phyloP scores from a whole-genome alignment of 345 rosid species.

The Brassica carinata region DNA sequence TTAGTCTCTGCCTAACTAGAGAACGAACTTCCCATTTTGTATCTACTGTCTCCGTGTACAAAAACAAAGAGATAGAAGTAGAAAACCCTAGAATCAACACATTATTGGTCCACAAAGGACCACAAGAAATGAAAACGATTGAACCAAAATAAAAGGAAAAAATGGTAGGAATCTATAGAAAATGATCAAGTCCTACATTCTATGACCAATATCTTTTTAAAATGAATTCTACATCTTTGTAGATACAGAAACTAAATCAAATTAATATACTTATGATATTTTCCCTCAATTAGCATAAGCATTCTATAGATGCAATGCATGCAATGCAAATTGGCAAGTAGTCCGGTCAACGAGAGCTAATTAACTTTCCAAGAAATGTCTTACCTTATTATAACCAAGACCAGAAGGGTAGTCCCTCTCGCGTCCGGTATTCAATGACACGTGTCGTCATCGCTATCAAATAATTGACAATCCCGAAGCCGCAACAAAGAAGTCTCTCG shows the following conservation, averaged over 20 bases:
- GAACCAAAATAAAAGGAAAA: neutral
- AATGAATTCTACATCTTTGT: neutral
- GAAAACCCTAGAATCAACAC: constrained; percentile 33
- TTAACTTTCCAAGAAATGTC: neutral
- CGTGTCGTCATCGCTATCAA: constrained; percentile 18
- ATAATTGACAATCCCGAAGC: constrained; percentile 20
- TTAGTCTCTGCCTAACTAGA: neutral
- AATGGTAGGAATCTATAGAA: constrained; percentile 9
- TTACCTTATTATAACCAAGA: neutral
- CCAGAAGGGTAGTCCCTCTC: neutral
- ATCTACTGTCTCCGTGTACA: constrained; percentile 21
- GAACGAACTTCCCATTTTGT: neutral
- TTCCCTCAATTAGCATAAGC: constrained; percentile 10
- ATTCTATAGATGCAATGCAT: constrained; percentile 1
- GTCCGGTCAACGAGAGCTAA: constrained; percentile 13
- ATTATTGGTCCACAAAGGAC: constrained; percentile 30
- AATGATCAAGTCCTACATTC: constrained; percentile 4
- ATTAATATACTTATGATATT: neutral
- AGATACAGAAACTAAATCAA: neutral
- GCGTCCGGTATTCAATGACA: too few relatives aligned
- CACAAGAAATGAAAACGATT: constrained; percentile 9
- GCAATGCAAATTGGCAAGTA: constrained; percentile 13
- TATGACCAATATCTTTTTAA: neutral
- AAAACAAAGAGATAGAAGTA: constrained; percentile 19
- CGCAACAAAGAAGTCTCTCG: neutral